Conservation (phyloP, 2,329 filamentous ascomycete genomes). For the Fusarium tupiense region DNA sequence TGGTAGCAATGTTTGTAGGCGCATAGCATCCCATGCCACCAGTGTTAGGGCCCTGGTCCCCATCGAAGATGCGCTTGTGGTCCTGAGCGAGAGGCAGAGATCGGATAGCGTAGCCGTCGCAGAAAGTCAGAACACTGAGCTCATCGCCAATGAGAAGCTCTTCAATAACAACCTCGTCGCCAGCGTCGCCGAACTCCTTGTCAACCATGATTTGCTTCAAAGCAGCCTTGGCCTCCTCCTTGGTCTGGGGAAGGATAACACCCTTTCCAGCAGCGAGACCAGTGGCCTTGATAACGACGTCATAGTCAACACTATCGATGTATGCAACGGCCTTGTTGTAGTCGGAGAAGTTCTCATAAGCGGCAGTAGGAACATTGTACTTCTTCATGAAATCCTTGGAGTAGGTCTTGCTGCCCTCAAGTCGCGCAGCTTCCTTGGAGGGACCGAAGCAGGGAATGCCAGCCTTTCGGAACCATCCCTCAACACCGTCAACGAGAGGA, state of each 20-base stretch:
- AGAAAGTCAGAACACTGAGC: constrained; percentile 89
- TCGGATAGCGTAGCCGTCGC: constrained; percentile 85
- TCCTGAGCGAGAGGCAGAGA: constrained; percentile 93
- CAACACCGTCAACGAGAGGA: constrained; percentile 91
- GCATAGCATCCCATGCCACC: constrained; percentile 99
- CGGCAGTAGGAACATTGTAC: constrained; percentile 88
- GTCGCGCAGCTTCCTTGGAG: constrained; percentile 80
- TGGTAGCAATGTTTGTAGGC: constrained; percentile 81
- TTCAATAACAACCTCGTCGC: constrained; percentile 93
- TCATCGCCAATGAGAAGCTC: constrained; percentile 93
- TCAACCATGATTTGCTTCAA: constrained; percentile 91
- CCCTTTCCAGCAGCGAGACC: constrained; percentile 95
- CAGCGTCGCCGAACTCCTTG: constrained; percentile 85
- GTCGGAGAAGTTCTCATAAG: constrained; percentile 87
- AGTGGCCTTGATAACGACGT: constrained; percentile 92
- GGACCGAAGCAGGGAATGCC: constrained; percentile 89
- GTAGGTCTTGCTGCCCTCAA: constrained; percentile 98
- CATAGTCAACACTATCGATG: constrained; percentile 74
- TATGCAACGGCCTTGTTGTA: constrained; percentile 79
- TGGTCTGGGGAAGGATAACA: constrained; percentile 85
- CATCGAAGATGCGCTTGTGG: constrained; percentile 94
- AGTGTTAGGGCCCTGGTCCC: constrained; percentile 90
- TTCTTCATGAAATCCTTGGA: constrained; percentile 98
- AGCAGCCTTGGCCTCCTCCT: constrained; percentile 83
- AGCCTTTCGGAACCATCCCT: constrained; percentile 79